phyloP scores from a whole-genome alignment of 495 filamentous ascomycete species.

The Clohesyomyces aquaticus region DNA sequence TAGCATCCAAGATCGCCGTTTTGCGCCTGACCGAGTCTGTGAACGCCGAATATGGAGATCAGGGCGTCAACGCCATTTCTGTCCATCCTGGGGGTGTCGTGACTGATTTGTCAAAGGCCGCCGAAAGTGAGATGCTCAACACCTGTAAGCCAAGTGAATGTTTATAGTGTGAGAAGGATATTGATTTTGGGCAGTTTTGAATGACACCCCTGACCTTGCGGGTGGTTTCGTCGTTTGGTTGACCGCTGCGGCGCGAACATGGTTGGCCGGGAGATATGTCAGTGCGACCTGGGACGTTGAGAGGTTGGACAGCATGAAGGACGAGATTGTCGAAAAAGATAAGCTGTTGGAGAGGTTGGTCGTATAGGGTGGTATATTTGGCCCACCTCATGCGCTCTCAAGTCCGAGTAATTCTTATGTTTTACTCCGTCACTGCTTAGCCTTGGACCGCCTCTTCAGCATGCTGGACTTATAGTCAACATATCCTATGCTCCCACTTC shows the following conservation, averaged over 20 bases:
- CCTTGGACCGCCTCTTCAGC: too few relatives aligned
- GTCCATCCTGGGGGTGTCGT: constrained; percentile 57
- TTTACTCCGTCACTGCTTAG: too few relatives aligned
- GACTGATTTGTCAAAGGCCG: constrained; percentile 50
- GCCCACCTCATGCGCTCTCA: too few relatives aligned
- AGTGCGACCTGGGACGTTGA: constrained; percentile 41
- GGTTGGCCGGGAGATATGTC: constrained; percentile 58
- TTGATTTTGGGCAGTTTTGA: constrained; percentile 40
- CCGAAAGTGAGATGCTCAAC: too few relatives aligned
- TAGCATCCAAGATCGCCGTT: constrained; percentile 55
- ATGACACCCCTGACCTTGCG: constrained; percentile 52
- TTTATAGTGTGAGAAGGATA: background rate
- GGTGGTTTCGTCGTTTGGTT: constrained; percentile 57
- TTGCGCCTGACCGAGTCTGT: constrained; percentile 56
- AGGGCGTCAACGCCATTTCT: constrained; percentile 53
- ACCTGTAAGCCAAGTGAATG: too few relatives aligned
- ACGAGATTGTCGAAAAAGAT: constrained; percentile 40
- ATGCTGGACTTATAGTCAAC: too few relatives aligned
- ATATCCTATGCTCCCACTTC: too few relatives aligned
- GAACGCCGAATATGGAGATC: constrained; percentile 49
- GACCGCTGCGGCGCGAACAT: constrained; percentile 52
- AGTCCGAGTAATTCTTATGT: too few relatives aligned
- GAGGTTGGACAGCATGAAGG: constrained; percentile 40
- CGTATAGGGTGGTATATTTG: too few relatives aligned
- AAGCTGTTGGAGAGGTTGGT: constrained; percentile 39